Base-by-base conservation (phyloP, 1,284 basidiomycete species). In the Sanghuangporus sanghuang region DNA sequence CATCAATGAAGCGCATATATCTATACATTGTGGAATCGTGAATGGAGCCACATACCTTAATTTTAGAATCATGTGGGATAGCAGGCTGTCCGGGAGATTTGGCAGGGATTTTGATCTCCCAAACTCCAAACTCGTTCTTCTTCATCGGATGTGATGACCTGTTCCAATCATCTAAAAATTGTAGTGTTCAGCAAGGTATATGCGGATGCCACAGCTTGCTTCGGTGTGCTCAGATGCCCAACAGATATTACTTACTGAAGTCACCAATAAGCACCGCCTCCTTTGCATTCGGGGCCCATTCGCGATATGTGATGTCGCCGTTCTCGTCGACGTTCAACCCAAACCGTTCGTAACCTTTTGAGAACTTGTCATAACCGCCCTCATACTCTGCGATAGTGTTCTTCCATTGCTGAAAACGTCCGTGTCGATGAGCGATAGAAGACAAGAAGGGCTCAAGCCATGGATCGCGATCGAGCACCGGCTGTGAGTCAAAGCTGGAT, bases 261-360 rank as follows among this genome's bases (percentile, higher is more conserved):
- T 99, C 96, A 58, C 96, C 96, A 71, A 95, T 95, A 62, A 99
- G 78, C 69, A 80, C 83, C 0, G 96, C 96, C 70, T 90, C 86
- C 54, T 74, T 78, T 12, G 90, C 96, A 69, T 93, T 94, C 0
- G 96, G 95, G 6, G 96, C 96, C 96, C 96, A 99, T 74, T 99
- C 96, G 70, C 92, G 82, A 74, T 98, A 99, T 7, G 84, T 78
- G 44, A 98, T 85, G 36, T 89, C 82, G 57, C 87, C 87, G 62
- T 90, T 83, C 23, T 77, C 73, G 55, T 81, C 80, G 48, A 94
- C 82, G 63, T 91, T 89, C 69, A 99, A 81, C 44, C 96, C 96
- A 78, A 92, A 93, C 67, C 85, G 85, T 68, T 89, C 81, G 77
- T 95, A 97, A 12, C 95, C 94, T 72, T 88, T 85, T 2, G 93